phyloP scores from a whole-genome alignment of 768 basidiomycete species.

The Tricholoma flavovirens region DNA sequence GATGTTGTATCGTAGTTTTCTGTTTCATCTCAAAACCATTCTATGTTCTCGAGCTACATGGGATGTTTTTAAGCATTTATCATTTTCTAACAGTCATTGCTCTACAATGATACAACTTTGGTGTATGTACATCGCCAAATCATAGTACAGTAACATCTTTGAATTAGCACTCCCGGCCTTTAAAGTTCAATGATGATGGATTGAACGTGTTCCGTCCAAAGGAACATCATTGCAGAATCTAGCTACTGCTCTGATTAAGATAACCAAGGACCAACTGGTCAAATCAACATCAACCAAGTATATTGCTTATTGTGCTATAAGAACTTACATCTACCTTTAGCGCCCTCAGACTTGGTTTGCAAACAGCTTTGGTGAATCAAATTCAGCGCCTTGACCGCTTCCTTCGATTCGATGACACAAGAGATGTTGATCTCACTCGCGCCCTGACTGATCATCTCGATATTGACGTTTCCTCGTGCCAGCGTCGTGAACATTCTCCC shows the following conservation, averaged over 20 bases:
- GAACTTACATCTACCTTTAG: slow-evolving; percentile 31
- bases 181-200: too few relatives aligned
- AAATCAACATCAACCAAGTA: slow-evolving; percentile 1
- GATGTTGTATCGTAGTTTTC: background rate
- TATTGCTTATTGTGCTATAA: background rate
- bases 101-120: too few relatives aligned
- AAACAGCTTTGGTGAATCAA: slow-evolving; percentile 91
- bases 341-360: slow-evolving; percentile 50
- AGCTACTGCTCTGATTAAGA: slow-evolving; percentile 17
- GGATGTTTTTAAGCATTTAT: background rate
- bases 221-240: too few relatives aligned
- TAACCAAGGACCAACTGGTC: slow-evolving; percentile 35
- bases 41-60: background rate
- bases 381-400: slow-evolving; percentile 90
- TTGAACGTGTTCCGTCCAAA: too few relatives aligned
- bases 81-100: background rate
- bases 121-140: too few relatives aligned
- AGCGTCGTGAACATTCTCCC: slow-evolving; percentile 95
- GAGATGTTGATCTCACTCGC: slow-evolving; percentile 96
- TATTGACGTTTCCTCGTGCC: slow-evolving; percentile 91
- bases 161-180: too few relatives aligned
- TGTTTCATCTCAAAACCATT: background rate
- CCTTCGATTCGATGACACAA: slow-evolving; percentile 82
- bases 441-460: slow-evolving; percentile 99
- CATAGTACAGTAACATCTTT: too few relatives aligned